phyloP scores from a whole-genome alignment of 2,329 filamentous ascomycete species.

The Geosmithia flava region DNA sequence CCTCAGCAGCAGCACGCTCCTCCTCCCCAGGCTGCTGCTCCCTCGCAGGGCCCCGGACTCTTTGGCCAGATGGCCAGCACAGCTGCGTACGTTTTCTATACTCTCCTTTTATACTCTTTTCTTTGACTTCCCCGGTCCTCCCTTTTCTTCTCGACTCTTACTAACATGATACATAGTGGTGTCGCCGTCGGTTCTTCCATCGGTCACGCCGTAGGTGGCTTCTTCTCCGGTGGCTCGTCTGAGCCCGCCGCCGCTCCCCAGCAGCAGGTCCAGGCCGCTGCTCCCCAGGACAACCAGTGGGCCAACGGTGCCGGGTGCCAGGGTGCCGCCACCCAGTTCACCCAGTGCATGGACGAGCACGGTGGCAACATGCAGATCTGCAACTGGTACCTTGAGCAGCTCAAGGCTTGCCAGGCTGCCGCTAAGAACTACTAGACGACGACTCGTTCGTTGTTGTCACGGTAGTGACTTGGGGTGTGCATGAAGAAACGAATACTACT shows the following conservation, averaged over 20 bases:
- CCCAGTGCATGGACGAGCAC: conserved; percentile 93
- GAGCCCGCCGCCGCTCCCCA: conserved; percentile 35
- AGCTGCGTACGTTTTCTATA: conserved; percentile 68
- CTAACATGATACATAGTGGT: conserved; percentile 46
- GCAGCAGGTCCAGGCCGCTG: conserved; percentile 26
- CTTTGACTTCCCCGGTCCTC: not conserved
- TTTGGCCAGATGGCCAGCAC: conserved; percentile 97
- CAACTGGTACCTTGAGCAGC: conserved; percentile 95
- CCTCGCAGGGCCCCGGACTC: conserved; percentile 64
- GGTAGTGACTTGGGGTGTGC: not conserved
- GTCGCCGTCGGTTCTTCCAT: conserved; percentile 92
- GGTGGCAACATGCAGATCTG: conserved; percentile 90
- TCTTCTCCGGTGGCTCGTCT: conserved; percentile 67
- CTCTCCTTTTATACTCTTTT: not conserved
- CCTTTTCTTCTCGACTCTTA: not conserved
- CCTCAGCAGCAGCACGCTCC: conserved; percentile 31
- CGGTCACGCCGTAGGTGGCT: conserved; percentile 83
- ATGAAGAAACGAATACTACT: not conserved
- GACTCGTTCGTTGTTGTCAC: not conserved
- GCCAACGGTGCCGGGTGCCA: conserved; percentile 56
- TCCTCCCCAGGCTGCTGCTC: conserved; percentile 34
- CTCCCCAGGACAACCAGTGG: conserved; percentile 29
- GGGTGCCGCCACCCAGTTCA: conserved; percentile 72
- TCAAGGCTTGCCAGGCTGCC: conserved; percentile 78
- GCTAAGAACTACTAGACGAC: conserved; percentile 53